Base-by-base conservation (phyloP, 352 stramenopile genomes). In the Globisporangium splendens region DNA sequence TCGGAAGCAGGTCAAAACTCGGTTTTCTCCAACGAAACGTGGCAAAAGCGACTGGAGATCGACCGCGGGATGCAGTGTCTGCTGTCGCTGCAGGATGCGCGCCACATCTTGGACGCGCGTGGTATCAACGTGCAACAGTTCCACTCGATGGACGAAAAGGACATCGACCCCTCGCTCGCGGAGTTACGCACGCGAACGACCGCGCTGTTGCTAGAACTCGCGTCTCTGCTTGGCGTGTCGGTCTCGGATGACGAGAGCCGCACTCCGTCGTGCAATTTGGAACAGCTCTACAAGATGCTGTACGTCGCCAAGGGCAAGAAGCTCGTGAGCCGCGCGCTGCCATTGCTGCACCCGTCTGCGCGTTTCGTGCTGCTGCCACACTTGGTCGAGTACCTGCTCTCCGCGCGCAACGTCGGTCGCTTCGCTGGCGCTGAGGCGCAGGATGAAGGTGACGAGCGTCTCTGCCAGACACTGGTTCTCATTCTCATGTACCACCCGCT, bases 111-210 rank as follows among this genome's bases (percentile, higher is more conserved):
- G 22, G 86, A 95, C 49, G 86, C 86, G 8, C 83, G 86, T 20
- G 79, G 83, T 20, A 83, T 95, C 35, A 92, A 93, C 48, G 86
- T 93, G 24, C 83, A 92, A 66, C 78, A 92, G 50, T 95, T 95
- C 61, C 86, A 95, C 59, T 86, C 82, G 31, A 81, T 94, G 72
- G 72, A 86, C 61, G 69, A 74, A 12, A 43, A 69, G 33, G 72
- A 86, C 46, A 91, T 95, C 60, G 86, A 93, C 47, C 77, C 81
- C 1, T 72, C 83, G 35, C 75, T 95, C 2, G 69, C 79, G 1
- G 71, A 88, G 49, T 58, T 95, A 50, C 86, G 86, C 35, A 68
- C 66, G 15, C 75, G 77, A 22, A 95, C 86, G 12, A 90, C 83
- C 4, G 72, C 66, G 43, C 46, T 95, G 51, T 62, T 95, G 43